Evolutionary conservation across 148 eudicot genomes (phyloP).

Genomic region (Rhododendron henanense): DNA sequence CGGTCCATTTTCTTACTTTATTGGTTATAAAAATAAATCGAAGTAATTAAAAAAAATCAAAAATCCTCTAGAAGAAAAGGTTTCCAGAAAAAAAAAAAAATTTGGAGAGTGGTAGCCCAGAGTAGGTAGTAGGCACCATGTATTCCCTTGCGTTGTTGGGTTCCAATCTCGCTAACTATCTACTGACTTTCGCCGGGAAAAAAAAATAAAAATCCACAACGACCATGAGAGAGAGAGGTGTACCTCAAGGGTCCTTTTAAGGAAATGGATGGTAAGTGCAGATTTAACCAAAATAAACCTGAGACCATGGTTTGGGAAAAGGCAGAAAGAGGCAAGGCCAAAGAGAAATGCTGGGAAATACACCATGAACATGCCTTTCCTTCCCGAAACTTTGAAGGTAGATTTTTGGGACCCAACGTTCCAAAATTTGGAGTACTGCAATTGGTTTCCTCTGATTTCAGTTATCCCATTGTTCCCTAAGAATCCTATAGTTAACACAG

Average conservation of each 20-base stretch:
- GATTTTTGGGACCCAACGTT: background rate
- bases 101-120: background rate
- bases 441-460: slow-evolving; percentile 33
- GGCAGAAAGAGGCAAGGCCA: slow-evolving; percentile 9
- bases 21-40: too few species aligned
- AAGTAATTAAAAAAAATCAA: too few species aligned
- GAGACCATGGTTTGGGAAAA: slow-evolving; percentile 2
- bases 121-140: too few species aligned
- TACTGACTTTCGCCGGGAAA: too few species aligned
- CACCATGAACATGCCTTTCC: slow-evolving; percentile 22
- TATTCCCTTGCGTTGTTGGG: too few species aligned
- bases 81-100: too few species aligned
- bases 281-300: slow-evolving; percentile 23
- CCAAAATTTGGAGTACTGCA: slow-evolving; percentile 41
- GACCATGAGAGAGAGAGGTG: background rate
- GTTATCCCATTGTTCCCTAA: slow-evolving; percentile 18
- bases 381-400: background rate
- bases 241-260: slow-evolving; percentile 33
- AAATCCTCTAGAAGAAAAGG: background rate
- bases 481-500: slow-evolving; percentile 11
- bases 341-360: slow-evolving; percentile 30
- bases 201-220: too few species aligned
- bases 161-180: too few species aligned
- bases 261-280: slow-evolving; percentile 26
- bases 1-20: too few species aligned